phyloP scores from a whole-genome alignment of 306 rosid species.

The Fragaria vesca region DNA sequence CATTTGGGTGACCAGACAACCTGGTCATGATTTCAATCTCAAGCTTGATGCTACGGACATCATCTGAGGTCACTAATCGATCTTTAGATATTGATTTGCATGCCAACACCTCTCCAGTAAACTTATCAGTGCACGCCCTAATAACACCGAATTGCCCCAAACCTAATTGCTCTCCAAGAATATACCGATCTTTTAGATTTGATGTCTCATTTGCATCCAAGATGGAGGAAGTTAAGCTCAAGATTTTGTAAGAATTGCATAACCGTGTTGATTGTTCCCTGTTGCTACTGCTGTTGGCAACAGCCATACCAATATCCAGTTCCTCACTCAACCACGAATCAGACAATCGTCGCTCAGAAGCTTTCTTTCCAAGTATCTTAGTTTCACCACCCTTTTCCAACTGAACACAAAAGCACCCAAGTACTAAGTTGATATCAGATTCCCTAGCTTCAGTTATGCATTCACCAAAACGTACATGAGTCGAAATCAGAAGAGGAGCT shows the following conservation, averaged over 20 bases:
- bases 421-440: conserved; percentile 19
- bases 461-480: conserved; percentile 23
- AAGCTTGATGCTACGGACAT: conserved; percentile 69
- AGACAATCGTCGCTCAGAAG: conserved; percentile 20
- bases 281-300: conserved; percentile 51
- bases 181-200: conserved; percentile 56
- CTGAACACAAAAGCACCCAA: conserved; percentile 8
- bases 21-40: conserved; percentile 88
- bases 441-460: conserved; percentile 9
- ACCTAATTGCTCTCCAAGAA: conserved; percentile 79
- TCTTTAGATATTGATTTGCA: conserved; percentile 88
- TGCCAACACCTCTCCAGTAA: conserved; percentile 68
- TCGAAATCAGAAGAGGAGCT: conserved; percentile 30
- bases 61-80: conserved; percentile 68
- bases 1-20: conserved; percentile 84
- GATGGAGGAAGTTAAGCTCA: conserved; percentile 55
- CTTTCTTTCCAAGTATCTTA: conserved; percentile 2
- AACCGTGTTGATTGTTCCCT: conserved; percentile 35
- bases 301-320: conserved; percentile 61
- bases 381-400: conserved; percentile 4
- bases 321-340: conserved; percentile 31
- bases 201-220: conserved; percentile 50
- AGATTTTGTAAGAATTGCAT: conserved; percentile 59
- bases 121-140: conserved; percentile 60
- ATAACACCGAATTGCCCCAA: conserved; percentile 87